Conservation (phyloP, 2,329 filamentous ascomycete genomes). For the Colletotrichum sp. region DNA sequence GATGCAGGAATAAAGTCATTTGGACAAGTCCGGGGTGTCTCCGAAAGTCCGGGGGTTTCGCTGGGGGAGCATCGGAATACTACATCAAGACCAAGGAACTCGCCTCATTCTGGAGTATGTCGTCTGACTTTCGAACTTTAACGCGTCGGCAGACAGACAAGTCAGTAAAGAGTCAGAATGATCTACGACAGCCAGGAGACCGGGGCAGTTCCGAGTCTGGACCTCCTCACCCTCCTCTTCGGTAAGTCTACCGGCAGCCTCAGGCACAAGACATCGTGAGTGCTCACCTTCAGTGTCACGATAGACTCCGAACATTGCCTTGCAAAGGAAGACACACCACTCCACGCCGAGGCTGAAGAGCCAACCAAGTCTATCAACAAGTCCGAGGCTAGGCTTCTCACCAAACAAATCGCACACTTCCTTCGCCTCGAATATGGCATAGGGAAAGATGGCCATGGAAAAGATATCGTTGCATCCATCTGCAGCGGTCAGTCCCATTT, state of each 20-base stretch:
- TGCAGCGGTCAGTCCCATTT: not conserved
- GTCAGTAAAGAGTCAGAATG: not conserved
- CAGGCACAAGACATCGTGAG: not conserved
- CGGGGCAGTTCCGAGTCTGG: not conserved
- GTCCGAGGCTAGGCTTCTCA: not conserved
- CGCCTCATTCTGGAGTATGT: not conserved
- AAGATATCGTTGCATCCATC: not conserved
- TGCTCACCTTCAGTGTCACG: not conserved
- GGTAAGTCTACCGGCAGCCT: not conserved
- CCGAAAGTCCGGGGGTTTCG: not conserved
- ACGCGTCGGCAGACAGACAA: not conserved
- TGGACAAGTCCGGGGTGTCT: not conserved
- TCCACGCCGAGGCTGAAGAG: not conserved
- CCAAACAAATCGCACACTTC: not conserved
- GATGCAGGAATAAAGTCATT: not conserved
- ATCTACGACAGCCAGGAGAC: not conserved
- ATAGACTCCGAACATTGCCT: not conserved
- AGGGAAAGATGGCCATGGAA: not conserved
- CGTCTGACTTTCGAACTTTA: not conserved
- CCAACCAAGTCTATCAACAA: not conserved
- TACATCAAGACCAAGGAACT: not conserved
- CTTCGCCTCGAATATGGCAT: not conserved
- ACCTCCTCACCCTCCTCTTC: not conserved
- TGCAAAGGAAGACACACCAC: not conserved
- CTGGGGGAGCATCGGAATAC: not conserved